These are phyloP conservation scores for Beauveria sp. DNA, from an alignment of 2,329 filamentous ascomycete species.

Conservation along the genomic window DNA sequence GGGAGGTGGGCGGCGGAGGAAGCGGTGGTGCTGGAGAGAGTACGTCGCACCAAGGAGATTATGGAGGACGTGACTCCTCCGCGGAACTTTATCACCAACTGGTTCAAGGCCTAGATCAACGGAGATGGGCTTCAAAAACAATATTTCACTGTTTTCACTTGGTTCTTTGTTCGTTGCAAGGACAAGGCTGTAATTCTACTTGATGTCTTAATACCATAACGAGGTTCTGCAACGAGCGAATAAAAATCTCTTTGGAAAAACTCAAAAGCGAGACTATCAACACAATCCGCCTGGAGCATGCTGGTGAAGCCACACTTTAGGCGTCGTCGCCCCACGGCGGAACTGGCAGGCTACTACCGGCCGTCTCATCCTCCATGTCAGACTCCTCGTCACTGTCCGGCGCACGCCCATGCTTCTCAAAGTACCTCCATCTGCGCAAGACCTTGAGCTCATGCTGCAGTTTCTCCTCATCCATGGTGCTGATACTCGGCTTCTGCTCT, in stretches of 20 bases:
- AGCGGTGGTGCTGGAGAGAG: constrained; percentile 45
- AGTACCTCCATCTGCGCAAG: constrained; percentile 20
- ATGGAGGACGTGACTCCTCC: constrained; percentile 40
- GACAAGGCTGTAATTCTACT: constrained; percentile 4
- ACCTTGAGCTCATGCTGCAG: constrained; percentile 20
- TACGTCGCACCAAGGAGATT: constrained; percentile 42
- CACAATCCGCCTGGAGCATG: too few species aligned
- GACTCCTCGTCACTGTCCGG: constrained; percentile 16
- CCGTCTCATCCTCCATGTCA: constrained; percentile 14
- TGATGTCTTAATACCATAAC: constrained; percentile 1
- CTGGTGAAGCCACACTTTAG: neutral
- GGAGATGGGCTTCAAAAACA: neutral
- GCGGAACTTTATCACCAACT: constrained; percentile 23
- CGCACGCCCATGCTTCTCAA: constrained; percentile 21
- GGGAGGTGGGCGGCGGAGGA: constrained; percentile 49
- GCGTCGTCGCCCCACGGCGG: neutral
- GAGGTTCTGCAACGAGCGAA: neutral
- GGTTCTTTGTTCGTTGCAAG: neutral
- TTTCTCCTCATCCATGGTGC: constrained; percentile 13
- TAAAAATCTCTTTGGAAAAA: neutral
- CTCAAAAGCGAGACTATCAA: neutral
- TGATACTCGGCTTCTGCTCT: constrained; percentile 22
- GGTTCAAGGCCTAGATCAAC: constrained; percentile 32
- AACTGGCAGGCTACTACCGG: neutral
- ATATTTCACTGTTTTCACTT: neutral